Conservation (phyloP, 1,284 basidiomycete species). For the Vanrija humicola region DNA sequence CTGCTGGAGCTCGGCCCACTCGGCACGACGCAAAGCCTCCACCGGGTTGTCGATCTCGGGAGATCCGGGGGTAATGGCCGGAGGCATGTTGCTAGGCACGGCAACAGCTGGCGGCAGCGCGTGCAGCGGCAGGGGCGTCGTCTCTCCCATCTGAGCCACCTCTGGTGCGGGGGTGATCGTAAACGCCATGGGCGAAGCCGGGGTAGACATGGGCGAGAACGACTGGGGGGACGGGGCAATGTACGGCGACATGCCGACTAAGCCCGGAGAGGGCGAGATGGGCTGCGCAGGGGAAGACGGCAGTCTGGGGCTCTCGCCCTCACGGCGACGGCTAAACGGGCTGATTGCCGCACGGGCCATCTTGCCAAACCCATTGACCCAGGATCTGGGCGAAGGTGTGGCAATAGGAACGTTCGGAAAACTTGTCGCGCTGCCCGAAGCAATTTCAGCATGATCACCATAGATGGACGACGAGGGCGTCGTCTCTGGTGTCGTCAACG, state of each 20-base stretch:
- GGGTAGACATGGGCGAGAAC: background rate
- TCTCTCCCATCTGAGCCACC: conserved; percentile 13
- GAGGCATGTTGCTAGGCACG: conserved; percentile 19
- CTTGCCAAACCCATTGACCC: conserved; percentile 39
- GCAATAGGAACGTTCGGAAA: conserved; percentile 1
- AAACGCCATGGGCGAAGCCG: conserved; percentile 14
- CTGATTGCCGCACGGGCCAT: conserved; percentile 40
- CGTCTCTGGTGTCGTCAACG: conserved; percentile 13
- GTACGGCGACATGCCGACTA: conserved; percentile 6
- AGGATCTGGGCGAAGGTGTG: conserved; percentile 22
- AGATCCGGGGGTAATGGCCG: conserved; percentile 12
- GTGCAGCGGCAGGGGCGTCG: conserved; percentile 9
- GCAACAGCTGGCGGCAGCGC: conserved; percentile 17
- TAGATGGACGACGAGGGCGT: conserved; percentile 16
- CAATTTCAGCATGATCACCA: conserved; percentile 5
- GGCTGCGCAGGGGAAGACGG: conserved; percentile 6
- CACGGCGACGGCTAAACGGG: conserved; percentile 20
- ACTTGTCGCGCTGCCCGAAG: too few species aligned
- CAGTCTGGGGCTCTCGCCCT: conserved; percentile 15
- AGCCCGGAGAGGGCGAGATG: background rate
- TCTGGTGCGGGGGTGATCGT: conserved; percentile 16
- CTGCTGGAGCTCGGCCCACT: conserved; percentile 37
- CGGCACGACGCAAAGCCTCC: conserved; percentile 17
- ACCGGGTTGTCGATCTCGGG: conserved; percentile 17
- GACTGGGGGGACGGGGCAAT: conserved; percentile 12